Evolutionary conservation across 1,139 yeast species (phyloP), one percentile per base, ranked within the genome.

Genomic region (Chernovozyma aurita): DNA sequence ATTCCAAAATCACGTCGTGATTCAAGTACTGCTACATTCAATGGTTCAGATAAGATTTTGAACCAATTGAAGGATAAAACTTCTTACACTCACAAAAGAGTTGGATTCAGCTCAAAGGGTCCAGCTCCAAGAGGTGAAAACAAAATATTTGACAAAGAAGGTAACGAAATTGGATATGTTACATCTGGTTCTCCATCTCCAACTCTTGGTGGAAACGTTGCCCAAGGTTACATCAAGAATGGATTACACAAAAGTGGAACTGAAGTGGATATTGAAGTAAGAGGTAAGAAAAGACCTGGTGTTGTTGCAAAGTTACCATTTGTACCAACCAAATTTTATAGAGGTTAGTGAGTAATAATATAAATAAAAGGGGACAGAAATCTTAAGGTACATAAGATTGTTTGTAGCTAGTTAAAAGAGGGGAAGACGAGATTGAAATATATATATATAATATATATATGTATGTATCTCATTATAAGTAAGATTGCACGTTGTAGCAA

Each of bases 161-260:
- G 62, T 26, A 66, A 70, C 39, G 62, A 63, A 39, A 75, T 90
- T 32, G 97, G 98, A 17, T 62, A 59, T 33, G 80, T 90, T 34
- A 86, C 96, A 11, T 86, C 96, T 0, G 98, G 98, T 4, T 80
- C 92, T 41, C 82, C 92, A 41, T 84, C 95, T 9, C 98, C 98
- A 28, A 77, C 90, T 11, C 63, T 83, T 39, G 83, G 81, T n/a
- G 84, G 82, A 34, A 92, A 92, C 55, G 83, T 92, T 41, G 97
- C 95, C 18, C 96, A 90, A 74, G 96, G 85, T 5, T 92, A 86
- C 61, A 74, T 92, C 29, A 74, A 84, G 43, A 81, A 86, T 50
- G 78, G 77, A n/a, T 70, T 66, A 50, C 72, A 76, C 49, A 92
- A 90, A 64, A 70, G 77, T 31, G 97, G 95, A 2, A 77, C 88